Conservation (phyloP, 139 green algal genomes). For the Chlorella sp. region DNA sequence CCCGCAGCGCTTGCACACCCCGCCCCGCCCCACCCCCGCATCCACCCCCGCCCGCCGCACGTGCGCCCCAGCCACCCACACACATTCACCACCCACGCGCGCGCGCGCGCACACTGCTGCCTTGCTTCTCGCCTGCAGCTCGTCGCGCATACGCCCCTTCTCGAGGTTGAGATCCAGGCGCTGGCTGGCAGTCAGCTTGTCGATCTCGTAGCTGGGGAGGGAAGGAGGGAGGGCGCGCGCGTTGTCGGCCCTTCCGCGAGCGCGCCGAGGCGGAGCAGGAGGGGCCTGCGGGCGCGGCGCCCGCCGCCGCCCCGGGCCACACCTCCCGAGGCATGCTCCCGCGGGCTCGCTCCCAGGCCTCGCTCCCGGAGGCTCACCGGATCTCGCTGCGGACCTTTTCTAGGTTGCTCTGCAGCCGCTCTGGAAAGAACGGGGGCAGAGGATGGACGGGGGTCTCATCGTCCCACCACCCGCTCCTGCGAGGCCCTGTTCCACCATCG, state of each 20-base stretch:
- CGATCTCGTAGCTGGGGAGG: slow-evolving; percentile 86
- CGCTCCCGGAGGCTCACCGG: slow-evolving; percentile 50
- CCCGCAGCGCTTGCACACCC: no score
- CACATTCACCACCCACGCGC: no score
- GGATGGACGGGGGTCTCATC: no score
- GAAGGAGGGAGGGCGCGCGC: not conserved
- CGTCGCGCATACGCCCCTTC: slow-evolving; percentile 92
- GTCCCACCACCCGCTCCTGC: no score
- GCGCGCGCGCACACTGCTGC: no score
- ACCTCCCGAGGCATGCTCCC: not conserved
- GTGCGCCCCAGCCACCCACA: no score
- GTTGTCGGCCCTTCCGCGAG: not conserved
- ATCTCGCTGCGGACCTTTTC: slow-evolving; percentile 91
- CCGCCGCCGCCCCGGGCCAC: not conserved
- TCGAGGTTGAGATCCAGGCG: slow-evolving; percentile 95
- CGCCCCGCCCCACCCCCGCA: no score
- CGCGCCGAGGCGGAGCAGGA: not conserved
- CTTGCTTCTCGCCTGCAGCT: no score
- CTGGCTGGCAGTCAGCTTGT: slow-evolving; percentile 93
- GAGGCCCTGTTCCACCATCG: no score
- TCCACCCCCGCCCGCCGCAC: no score
- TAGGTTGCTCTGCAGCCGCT: slow-evolving; percentile 83
- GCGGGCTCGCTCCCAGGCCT: not conserved
- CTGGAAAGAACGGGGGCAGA: no score
- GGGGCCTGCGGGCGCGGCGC: not conserved